Evolutionary conservation across 345 rosid genomes (phyloP), one percentile per base, ranked within the genome.

Genomic region (Sonneratia caseolaris): DNA sequence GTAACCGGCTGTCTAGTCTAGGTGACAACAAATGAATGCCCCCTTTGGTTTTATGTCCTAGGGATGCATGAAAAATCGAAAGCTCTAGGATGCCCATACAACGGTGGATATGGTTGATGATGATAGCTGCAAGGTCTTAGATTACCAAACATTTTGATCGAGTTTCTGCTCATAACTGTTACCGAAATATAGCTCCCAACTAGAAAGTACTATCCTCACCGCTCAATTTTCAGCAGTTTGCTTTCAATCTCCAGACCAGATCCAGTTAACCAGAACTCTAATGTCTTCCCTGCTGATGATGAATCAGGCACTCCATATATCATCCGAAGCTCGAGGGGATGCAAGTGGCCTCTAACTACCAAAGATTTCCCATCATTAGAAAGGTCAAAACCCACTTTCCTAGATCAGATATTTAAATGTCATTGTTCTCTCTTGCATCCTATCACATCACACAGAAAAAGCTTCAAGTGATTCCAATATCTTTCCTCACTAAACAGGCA

Each of bases 381-480:
- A 13, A 62, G 36, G 66, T 62, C 66, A 62, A 61, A 27, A 32
- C 66, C 66, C 38, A 62, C 66, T 62, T 62, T 37, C 66, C 37
- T 12, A 11, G 38, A 35, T 19, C 38, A 32, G 38, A 59, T 59
- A 18, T 24, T 22, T 22, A 24, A 24, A 59, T 59, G 64, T 59
- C 27, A 16, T 35, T 62, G 38, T 62, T 35, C 38, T 14, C 18
- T n/a, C 32, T 62, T 62, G 16, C 18, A 62, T 14, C 19, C 37
- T 3, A 62, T 11, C 32, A 57, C 12, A 2, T 57, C 64, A 22
- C 64, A 57, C 64, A 2, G 2, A 57, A 57, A 18, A 57, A 22
- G 21, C n/a, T 22, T 22, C 62, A 56, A 8, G 3, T 21, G 62
- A 2, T 8, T 38, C 69, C 69, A 16, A 38, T 19, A 66, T 66